Evolutionary conservation across 108 stramenopile genomes (phyloP).

Genomic region (Skeletonema marinoi): DNA sequence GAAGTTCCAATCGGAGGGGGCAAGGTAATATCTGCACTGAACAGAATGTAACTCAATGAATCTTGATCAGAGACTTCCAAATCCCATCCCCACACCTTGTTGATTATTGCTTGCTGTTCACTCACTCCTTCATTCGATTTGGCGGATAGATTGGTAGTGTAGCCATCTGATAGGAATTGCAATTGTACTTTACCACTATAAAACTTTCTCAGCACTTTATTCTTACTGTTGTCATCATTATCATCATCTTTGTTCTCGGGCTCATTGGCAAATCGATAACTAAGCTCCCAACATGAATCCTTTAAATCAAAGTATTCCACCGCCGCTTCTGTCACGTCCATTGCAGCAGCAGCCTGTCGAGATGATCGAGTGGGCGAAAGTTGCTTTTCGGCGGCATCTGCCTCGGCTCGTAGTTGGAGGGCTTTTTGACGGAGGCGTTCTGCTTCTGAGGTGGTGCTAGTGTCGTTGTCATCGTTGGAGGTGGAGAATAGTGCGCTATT

Average conservation of each 20-base stretch:
- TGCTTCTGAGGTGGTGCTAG: not conserved
- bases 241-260: slow-evolving; percentile 33
- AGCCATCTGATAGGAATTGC: slow-evolving; percentile 54
- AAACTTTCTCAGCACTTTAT: slow-evolving; percentile 13
- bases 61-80: slow-evolving; percentile 56
- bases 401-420: slow-evolving; percentile 8
- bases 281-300: slow-evolving; percentile 41
- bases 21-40: slow-evolving; percentile 58
- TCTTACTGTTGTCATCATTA: slow-evolving; percentile 14
- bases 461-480: not conserved
- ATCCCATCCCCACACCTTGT: slow-evolving; percentile 78
- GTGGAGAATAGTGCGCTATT: not conserved
- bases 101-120: slow-evolving; percentile 8
- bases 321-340: not conserved
- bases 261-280: slow-evolving; percentile 62
- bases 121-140: not conserved
- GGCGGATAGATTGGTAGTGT: slow-evolving; percentile 35
- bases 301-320: slow-evolving; percentile 14
- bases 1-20: slow-evolving; percentile 19
- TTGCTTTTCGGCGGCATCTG: slow-evolving; percentile 1
- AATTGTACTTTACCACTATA: slow-evolving; percentile 63
- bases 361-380: not conserved
- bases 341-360: not conserved
- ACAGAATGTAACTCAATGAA: slow-evolving; percentile 53
- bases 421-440: slow-evolving; percentile 9